phyloP scores from a whole-genome alignment of 2,329 filamentous ascomycete genomes.

The Hymenoscyphus scutula region DNA sequence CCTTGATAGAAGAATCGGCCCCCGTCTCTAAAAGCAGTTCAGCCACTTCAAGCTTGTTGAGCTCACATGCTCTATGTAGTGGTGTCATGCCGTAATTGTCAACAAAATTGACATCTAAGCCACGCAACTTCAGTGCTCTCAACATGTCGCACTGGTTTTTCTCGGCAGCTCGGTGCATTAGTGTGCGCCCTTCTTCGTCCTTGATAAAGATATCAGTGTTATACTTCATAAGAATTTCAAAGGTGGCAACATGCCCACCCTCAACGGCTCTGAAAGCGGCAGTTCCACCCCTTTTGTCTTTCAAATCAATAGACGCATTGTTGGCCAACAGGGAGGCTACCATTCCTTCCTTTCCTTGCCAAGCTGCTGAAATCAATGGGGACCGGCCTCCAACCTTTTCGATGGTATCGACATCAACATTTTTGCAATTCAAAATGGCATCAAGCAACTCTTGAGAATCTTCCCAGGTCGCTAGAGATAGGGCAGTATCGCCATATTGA shows the following conservation, averaged over 20 bases:
- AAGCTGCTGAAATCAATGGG: constrained; percentile 16
- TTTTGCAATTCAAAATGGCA: constrained; percentile 6
- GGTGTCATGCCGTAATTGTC: constrained; percentile 22
- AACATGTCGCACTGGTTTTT: constrained; percentile 10
- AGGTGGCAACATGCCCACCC: constrained; percentile 8
- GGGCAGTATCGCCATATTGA: constrained; percentile 16
- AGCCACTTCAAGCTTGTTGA: constrained; percentile 7
- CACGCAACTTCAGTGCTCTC: constrained; percentile 7
- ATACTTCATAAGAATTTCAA: constrained; percentile 9
- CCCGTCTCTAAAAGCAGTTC: constrained; percentile 13
- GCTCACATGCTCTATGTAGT: constrained; percentile 20
- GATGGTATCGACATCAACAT: constrained; percentile 10
- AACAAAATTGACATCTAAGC: constrained; percentile 2
- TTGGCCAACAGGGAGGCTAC: constrained; percentile 9
- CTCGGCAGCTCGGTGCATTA: constrained; percentile 19
- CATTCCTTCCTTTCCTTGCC: constrained; percentile 10
- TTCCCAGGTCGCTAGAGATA: constrained; percentile 12
- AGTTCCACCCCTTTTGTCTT: constrained; percentile 12
- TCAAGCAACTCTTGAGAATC: constrained; percentile 12
- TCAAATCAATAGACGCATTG: constrained; percentile 14
- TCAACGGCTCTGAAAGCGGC: constrained; percentile 16
- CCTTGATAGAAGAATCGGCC: constrained; percentile 12
- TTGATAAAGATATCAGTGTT: constrained; percentile 10
- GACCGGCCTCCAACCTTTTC: constrained; percentile 13
- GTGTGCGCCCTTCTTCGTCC: constrained; percentile 18